phyloP scores from a whole-genome alignment of 2,329 filamentous ascomycete species.

The Mariannaea elegans region DNA sequence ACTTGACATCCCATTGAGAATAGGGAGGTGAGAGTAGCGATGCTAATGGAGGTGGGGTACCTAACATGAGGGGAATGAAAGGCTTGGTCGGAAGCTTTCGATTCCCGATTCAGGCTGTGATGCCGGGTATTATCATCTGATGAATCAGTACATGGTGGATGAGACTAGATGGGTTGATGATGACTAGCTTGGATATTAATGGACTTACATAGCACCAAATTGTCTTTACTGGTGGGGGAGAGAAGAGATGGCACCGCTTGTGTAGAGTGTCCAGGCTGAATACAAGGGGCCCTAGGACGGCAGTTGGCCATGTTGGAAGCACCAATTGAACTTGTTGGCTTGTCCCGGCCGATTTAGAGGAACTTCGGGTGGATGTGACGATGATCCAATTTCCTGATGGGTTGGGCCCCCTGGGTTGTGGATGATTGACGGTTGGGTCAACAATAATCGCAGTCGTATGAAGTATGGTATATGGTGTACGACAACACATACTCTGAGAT shows the following conservation, averaged over 20 bases:
- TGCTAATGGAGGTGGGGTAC: neutral
- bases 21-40: constrained; percentile 9
- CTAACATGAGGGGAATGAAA: neutral
- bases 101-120: neutral
- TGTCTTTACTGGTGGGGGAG: constrained; percentile 6
- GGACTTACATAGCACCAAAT: neutral
- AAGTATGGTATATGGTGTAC: too few relatives aligned
- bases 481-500: too few relatives aligned
- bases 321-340: neutral
- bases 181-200: neutral
- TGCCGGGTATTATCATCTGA: too few relatives aligned
- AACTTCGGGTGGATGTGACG: neutral
- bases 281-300: constrained; percentile 6
- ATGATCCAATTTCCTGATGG: neutral
- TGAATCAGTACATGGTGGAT: neutral
- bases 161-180: neutral
- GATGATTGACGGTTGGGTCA: too few relatives aligned
- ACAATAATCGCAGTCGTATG: neutral
- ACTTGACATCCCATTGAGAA: neutral
- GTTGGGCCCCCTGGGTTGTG: neutral
- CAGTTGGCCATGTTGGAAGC: neutral
- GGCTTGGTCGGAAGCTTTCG: neutral
- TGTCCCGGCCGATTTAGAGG: neutral
- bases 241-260: constrained; percentile 11
- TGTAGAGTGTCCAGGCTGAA: neutral